Conservation (phyloP, 2,329 filamentous ascomycete genomes). For the Botrytis fragariae region DNA sequence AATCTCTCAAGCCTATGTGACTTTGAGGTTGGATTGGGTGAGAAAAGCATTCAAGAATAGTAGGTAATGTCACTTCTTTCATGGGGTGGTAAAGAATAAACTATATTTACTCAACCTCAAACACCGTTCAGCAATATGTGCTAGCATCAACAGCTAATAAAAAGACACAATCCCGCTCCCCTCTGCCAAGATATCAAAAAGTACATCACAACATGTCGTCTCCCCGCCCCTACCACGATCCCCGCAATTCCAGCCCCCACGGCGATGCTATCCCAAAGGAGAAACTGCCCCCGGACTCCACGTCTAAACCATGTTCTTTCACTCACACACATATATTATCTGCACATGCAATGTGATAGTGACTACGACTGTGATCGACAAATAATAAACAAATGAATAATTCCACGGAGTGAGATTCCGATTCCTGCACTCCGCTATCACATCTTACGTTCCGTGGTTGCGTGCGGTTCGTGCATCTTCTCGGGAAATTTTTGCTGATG, state of each 20-base stretch:
- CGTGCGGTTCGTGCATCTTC: neutral
- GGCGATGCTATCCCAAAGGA: neutral
- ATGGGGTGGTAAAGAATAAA: neutral
- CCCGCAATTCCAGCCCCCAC: constrained; percentile 12
- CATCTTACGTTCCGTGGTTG: neutral
- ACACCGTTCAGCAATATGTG: neutral
- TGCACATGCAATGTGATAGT: constrained; percentile 18
- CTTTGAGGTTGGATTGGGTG: neutral
- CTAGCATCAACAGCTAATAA: neutral
- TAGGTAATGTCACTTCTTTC: neutral
- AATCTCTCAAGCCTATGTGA: neutral
- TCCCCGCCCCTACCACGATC: neutral
- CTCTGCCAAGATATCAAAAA: neutral
- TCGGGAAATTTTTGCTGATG: constrained; percentile 2
- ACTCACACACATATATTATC: neutral
- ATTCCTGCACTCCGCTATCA: constrained; percentile 13
- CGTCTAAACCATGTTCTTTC: constrained; percentile 12
- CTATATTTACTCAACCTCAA: neutral
- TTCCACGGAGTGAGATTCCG: neutral
- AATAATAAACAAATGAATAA: neutral
- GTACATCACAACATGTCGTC: neutral
- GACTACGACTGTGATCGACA: constrained; percentile 15
- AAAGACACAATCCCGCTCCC: neutral
- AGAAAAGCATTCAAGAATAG: neutral
- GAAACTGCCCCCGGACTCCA: neutral